Evolutionary conservation across 2,329 filamentous ascomycete species (phyloP).

Genomic region (Lasiodiplodia sp.): DNA sequence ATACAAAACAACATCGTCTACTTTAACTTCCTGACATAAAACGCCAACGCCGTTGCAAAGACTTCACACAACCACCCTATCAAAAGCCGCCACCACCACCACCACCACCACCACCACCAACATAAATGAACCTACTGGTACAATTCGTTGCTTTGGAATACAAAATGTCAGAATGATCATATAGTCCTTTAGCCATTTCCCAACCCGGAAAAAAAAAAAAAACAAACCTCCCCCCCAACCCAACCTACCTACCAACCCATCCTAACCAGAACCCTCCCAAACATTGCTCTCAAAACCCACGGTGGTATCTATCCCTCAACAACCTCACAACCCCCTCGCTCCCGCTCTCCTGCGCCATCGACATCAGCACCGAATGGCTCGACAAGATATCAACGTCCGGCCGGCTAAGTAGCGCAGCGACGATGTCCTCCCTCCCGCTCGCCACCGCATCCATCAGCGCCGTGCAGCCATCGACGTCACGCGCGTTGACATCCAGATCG

Average conservation of each 20-base stretch:
- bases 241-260: neutral
- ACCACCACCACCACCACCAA: no score
- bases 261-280: neutral
- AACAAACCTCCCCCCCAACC: no score
- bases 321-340: neutral
- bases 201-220: no score
- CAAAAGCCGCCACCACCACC: no score
- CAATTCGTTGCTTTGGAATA: no score
- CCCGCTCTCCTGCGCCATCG: neutral
- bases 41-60: no score
- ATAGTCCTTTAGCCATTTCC: no score
- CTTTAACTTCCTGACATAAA: no score
- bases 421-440: neutral
- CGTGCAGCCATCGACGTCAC: conserved; percentile 12
- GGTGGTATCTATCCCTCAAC: conserved; percentile 4
- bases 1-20: no score
- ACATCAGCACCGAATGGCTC: neutral
- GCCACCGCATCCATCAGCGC: neutral
- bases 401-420: neutral
- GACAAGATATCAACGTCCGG: neutral
- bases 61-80: no score
- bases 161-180: no score
- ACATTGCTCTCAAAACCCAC: neutral
- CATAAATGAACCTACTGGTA: no score
- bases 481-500: conserved; percentile 1